Conservation (phyloP, 805 yeast genomes). For the Nakazawaea ernobii region DNA sequence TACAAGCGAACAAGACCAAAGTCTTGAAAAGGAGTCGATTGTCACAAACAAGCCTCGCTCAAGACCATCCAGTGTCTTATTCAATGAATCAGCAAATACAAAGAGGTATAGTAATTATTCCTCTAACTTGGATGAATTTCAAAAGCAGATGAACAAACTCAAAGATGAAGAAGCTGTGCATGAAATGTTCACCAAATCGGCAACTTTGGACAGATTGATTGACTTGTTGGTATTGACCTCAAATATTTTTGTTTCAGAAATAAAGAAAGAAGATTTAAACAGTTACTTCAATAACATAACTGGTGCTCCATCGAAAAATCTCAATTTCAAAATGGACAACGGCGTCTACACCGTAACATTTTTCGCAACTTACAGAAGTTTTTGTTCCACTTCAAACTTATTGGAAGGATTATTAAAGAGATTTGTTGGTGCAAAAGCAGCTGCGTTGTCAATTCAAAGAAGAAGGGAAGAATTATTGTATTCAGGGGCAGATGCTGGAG, state of each 20-base stretch:
- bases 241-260: slow-evolving; percentile 43
- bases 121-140: slow-evolving; percentile 24
- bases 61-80: slow-evolving; percentile 27
- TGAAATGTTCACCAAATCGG: slow-evolving; percentile 43
- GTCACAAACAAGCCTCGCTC: slow-evolving; percentile 13
- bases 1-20: neutral
- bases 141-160: neutral
- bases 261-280: slow-evolving; percentile 37
- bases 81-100: slow-evolving; percentile 23
- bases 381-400: slow-evolving; percentile 50
- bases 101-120: slow-evolving; percentile 30
- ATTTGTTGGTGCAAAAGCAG: slow-evolving; percentile 57
- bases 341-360: slow-evolving; percentile 61
- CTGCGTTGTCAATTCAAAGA: slow-evolving; percentile 46
- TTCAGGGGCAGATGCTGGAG: neutral
- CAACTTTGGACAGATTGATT: slow-evolving; percentile 67
- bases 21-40: neutral
- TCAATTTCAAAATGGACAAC: slow-evolving; percentile 50
- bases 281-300: slow-evolving; percentile 25
- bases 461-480: slow-evolving; percentile 5
- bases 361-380: slow-evolving; percentile 63
- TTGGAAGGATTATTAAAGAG: slow-evolving; percentile 48
- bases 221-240: slow-evolving; percentile 76
- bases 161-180: slow-evolving; percentile 11
- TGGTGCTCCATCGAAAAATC: slow-evolving; percentile 16